phyloP scores from a whole-genome alignment of 2,329 filamentous ascomycete genomes.

The Sporothrix inflata region DNA sequence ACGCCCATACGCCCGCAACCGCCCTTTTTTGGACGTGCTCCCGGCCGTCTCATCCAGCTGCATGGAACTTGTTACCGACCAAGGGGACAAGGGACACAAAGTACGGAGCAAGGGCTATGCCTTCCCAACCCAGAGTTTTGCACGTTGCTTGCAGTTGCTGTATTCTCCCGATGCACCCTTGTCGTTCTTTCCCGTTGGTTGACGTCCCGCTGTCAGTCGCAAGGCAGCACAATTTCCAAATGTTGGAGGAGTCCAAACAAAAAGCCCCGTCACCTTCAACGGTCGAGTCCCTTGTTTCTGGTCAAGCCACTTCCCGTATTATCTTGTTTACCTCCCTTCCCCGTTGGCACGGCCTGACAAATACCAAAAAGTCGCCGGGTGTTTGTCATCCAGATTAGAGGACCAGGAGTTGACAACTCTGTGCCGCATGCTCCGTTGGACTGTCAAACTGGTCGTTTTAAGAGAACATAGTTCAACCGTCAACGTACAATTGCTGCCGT shows the following conservation, averaged over 20 bases:
- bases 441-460: neutral
- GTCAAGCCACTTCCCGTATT: neutral
- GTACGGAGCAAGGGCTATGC: too few species aligned
- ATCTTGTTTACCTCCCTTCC: neutral
- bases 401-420: too few species aligned
- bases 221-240: neutral
- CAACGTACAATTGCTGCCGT: neutral
- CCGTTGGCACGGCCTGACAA: neutral
- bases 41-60: slow-evolving; percentile 21
- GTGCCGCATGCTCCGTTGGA: neutral
- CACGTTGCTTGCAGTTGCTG: neutral
- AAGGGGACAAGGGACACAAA: neutral
- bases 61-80: slow-evolving; percentile 25
- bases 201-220: neutral
- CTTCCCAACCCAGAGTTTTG: neutral
- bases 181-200: neutral
- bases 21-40: neutral
- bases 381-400: neutral
- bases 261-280: neutral
- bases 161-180: neutral
- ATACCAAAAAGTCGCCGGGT: neutral
- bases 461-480: neutral
- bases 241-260: neutral
- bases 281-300: slow-evolving; percentile 2
- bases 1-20: neutral